Percentiles rank a stretch among this genome's conserved stretches.
These are phyloP conservation scores for Puccinellia tenuiflora DNA, from an alignment of 176 grass and related monocot species.

Conservation along the genomic window DNA sequence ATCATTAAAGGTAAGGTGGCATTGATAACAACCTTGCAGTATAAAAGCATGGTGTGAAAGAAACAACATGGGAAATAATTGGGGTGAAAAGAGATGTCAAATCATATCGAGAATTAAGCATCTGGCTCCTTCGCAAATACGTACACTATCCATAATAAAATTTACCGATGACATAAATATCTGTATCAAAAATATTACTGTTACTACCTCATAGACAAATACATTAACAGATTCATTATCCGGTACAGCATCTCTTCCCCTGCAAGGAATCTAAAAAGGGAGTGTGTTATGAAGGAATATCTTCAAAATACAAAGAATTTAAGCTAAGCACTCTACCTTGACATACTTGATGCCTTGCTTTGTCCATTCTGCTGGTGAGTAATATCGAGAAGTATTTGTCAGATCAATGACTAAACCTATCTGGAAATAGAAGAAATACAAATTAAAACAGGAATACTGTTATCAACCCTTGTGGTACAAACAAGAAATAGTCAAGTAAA, in stretches of 20 bases:
- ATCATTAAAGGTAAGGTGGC: not conserved
- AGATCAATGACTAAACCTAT: slow-evolving; percentile 97
- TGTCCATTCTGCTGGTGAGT: slow-evolving; percentile 71
- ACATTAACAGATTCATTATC: slow-evolving; percentile 85
- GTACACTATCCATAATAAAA: not conserved
- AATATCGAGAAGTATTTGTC: slow-evolving; percentile 93
- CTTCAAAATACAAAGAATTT: not conserved
- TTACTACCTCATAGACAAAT: slow-evolving; percentile 92
- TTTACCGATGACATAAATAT: not conserved
- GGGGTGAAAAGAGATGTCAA: not conserved
- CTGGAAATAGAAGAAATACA: slow-evolving; percentile 35
- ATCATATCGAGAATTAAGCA: not conserved
- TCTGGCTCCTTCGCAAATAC: not conserved
- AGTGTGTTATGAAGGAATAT: slow-evolving; percentile 14
- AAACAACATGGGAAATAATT: not conserved
- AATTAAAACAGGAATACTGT: not conserved
- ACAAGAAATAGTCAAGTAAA: not conserved
- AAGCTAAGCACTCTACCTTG: slow-evolving; percentile 59
- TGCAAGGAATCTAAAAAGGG: slow-evolving; percentile 79
- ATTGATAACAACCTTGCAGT: not conserved
- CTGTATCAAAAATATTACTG: not conserved
- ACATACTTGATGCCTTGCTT: slow-evolving; percentile 89
- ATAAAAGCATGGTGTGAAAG: not conserved
- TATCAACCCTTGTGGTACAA: not conserved
- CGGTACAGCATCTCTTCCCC: slow-evolving; percentile 89